Percentiles rank a stretch among this genome's conserved stretches.
These are phyloP conservation scores for Nicotiana tomentosiformis DNA, from an alignment of 257 asterid species.

Conservation along the genomic window DNA sequence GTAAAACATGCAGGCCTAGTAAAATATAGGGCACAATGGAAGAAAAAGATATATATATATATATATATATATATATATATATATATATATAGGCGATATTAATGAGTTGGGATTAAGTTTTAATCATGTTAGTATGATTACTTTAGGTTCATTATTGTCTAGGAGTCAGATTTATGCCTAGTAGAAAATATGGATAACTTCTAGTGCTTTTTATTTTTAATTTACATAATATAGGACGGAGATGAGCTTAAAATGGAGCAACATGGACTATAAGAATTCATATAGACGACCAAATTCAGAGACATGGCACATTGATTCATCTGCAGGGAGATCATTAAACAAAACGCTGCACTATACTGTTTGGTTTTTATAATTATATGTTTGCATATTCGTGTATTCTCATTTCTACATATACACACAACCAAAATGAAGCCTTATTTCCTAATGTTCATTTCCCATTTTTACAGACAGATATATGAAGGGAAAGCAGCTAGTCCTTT, in stretches of 20 bases:
- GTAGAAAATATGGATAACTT: not conserved
- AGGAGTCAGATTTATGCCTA: not conserved
- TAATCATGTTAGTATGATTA: not conserved
- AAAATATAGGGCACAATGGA: not conserved
- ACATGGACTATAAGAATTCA: not conserved
- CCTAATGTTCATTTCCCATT: not conserved
- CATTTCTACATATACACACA: not conserved
- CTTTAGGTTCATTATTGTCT: not conserved
- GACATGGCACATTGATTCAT: not conserved
- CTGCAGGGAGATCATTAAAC: not conserved
- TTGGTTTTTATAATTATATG: not conserved
- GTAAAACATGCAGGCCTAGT: not conserved
- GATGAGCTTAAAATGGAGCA: not conserved
- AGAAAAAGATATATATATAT: not conserved
- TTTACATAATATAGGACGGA: not conserved
- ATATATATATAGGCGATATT: not conserved
- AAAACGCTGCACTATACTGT: not conserved
- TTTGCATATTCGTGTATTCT: not conserved
- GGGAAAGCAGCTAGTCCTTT: not conserved
- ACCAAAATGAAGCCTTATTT: not conserved
- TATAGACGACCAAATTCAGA: not conserved
- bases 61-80: not conserved
- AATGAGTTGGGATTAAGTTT: not conserved
- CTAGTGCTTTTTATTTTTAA: not conserved
- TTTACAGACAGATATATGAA: not conserved